Percentiles rank a stretch among this genome's conserved stretches.
Evolutionary conservation across 495 filamentous ascomycete genomes (phyloP).

Genomic region (Penicillium paradoxum): DNA sequence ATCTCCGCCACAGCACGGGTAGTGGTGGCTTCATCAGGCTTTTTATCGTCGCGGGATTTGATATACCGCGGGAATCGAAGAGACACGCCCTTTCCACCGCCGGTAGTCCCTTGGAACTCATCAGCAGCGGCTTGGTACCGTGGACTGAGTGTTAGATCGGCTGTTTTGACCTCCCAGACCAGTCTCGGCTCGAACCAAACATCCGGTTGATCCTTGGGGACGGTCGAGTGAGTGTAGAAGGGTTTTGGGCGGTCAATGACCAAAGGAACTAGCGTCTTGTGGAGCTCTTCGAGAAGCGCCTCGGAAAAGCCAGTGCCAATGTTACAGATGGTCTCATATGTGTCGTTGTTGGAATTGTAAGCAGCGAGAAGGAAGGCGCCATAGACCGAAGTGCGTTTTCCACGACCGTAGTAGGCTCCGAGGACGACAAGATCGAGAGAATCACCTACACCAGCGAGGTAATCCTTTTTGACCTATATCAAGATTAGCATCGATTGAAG

Average conservation of each 20-base stretch:
- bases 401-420: conserved; percentile 88
- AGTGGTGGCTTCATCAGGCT: conserved; percentile 82
- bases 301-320: conserved; percentile 97
- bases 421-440: conserved; percentile 95
- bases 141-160: conserved; percentile 88
- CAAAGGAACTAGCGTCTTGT: conserved; percentile 61
- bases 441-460: conserved; percentile 87
- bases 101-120: conserved; percentile 48
- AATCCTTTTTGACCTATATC: conserved; percentile 87
- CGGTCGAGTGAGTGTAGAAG: conserved; percentile 81
- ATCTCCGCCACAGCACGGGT: conserved; percentile 85
- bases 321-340: conserved; percentile 94
- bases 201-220: conserved; percentile 88
- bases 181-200: conserved; percentile 95
- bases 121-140: conserved; percentile 79
- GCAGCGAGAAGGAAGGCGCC: conserved; percentile 93
- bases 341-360: conserved; percentile 73
- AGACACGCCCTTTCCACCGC: conserved; percentile 77
- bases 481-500: not conserved
- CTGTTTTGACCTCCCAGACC: conserved; percentile 97
- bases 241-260: conserved; percentile 89
- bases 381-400: conserved; percentile 91
- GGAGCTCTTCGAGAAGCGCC: conserved; percentile 73
- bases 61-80: conserved; percentile 91
- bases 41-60: conserved; percentile 87